A percentile compares a stretch with the other conserved stretches of the same genome.
These are phyloP conservation scores for Candida dubliniensis DNA, from an alignment of 1,139 yeast genomes.

Conservation along the genomic window DNA sequence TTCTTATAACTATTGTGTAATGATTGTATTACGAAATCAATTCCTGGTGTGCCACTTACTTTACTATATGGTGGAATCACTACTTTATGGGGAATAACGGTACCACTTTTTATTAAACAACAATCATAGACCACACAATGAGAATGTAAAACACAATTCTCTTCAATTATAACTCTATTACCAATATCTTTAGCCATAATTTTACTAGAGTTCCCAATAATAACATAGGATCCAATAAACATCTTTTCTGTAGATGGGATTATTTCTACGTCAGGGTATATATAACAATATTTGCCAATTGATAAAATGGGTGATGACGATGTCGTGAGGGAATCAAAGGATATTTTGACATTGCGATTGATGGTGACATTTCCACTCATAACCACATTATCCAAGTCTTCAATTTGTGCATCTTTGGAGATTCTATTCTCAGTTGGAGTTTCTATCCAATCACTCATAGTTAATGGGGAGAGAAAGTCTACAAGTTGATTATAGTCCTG, in stretches of 20 bases:
- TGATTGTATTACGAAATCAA: conserved; percentile 26
- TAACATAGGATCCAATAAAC: conserved; percentile 56
- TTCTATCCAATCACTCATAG: conserved; percentile 36
- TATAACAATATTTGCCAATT: conserved; percentile 49
- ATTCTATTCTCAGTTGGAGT: conserved; percentile 59
- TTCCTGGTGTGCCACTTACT: conserved; percentile 45
- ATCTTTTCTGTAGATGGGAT: conserved; percentile 29
- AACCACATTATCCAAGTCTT: conserved; percentile 25
- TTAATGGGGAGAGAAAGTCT: neutral
- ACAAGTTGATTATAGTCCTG: too few species aligned
- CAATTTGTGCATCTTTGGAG: conserved; percentile 42
- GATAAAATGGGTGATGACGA: conserved; percentile 19
- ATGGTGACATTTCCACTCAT: conserved; percentile 39
- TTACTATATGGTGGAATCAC: conserved; percentile 63
- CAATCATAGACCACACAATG: conserved; percentile 62
- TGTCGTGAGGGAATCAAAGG: conserved; percentile 22
- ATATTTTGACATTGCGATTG: conserved; percentile 20
- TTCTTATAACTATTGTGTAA: conserved; percentile 43
- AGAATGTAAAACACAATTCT: conserved; percentile 37
- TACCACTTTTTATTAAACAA: conserved; percentile 49
- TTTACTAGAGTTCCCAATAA: conserved; percentile 45
- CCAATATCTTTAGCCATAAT: conserved; percentile 57
- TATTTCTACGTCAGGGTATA: conserved; percentile 30
- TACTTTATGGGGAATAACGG: conserved; percentile 53
- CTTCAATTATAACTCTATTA: conserved; percentile 53